These are phyloP conservation scores for Penicillium sp. DNA, from an alignment of 2,329 filamentous ascomycete species.

Conservation along the genomic window DNA sequence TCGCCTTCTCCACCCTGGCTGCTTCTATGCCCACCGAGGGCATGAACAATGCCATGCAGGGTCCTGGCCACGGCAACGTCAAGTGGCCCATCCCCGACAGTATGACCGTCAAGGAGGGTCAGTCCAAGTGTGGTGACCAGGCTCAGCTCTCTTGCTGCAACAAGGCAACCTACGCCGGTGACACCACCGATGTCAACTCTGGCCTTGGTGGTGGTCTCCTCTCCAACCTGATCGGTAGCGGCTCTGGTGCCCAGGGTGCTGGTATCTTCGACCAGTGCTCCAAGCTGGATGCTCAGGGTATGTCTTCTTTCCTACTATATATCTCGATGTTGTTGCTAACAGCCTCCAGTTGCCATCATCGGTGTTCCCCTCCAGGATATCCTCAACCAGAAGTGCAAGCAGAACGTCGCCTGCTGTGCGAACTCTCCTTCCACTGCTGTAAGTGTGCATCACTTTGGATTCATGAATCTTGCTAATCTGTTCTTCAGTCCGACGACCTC, in stretches of 20 bases:
- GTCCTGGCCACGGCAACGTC: constrained; percentile 4
- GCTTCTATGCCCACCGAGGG: constrained; percentile 23
- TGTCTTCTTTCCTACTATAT: constrained; percentile 5
- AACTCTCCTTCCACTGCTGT: constrained; percentile 26
- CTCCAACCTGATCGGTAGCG: constrained; percentile 29
- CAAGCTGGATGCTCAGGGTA: constrained; percentile 32
- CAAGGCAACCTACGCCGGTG: constrained; percentile 32
- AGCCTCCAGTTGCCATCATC: constrained; percentile 16
- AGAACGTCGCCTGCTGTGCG: constrained; percentile 38
- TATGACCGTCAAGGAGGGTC: constrained; percentile 32
- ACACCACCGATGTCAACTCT: constrained; percentile 27
- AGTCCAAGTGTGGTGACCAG: constrained; percentile 36
- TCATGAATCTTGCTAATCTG: constrained; percentile 3
- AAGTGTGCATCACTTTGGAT: constrained; percentile 5
- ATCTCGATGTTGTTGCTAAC: neutral
- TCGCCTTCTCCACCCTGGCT: constrained; percentile 30
- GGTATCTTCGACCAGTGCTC: constrained; percentile 40
- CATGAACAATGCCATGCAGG: constrained; percentile 8
- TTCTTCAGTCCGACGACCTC: constrained; percentile 23
- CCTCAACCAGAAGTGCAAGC: constrained; percentile 34
- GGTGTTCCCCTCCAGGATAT: constrained; percentile 25
- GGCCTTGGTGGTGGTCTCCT: constrained; percentile 30
- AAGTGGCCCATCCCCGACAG: constrained; percentile 19
- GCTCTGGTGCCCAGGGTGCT: constrained; percentile 28
- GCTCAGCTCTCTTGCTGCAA: constrained; percentile 39